Evolutionary conservation across 768 basidiomycete genomes (phyloP).

Genomic region (Mrakia blollopis): DNA sequence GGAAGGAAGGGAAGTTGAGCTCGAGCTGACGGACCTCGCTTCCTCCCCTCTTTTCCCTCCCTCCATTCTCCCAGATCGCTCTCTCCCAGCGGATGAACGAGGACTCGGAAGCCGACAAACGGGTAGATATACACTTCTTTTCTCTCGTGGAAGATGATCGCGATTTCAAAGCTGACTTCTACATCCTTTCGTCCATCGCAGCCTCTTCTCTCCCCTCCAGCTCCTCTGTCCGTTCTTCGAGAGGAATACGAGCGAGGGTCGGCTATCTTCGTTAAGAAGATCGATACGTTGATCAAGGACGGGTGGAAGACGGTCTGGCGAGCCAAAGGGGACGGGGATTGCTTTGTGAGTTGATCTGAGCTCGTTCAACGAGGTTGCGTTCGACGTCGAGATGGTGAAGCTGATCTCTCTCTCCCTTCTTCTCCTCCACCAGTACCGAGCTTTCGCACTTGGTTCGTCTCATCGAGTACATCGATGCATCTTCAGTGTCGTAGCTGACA

Average conservation of each 20-base stretch:
- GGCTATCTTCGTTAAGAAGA: constrained; percentile 60
- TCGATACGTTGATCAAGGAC: constrained; percentile 60
- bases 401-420: not conserved
- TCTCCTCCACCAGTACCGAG: not conserved
- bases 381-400: not conserved
- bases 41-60: not conserved
- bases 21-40: not conserved
- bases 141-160: not conserved
- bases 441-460: not conserved
- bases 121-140: not conserved
- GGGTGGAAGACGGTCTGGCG: constrained; percentile 67
- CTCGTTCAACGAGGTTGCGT: not conserved
- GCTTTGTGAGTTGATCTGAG: constrained; percentile 63
- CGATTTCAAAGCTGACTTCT: not conserved
- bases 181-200: not conserved
- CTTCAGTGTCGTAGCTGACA: not conserved
- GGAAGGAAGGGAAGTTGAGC: not conserved
- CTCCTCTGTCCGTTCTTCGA: constrained; percentile 4
- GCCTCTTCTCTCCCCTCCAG: constrained; percentile 16
- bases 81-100: constrained; percentile 16
- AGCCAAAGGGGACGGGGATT: constrained; percentile 70
- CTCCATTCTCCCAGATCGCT: constrained; percentile 1
- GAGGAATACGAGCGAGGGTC: constrained; percentile 34
- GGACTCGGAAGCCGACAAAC: constrained; percentile 1
- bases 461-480: not conserved